A percentile compares a stretch with the other conserved stretches of the same genome.
phyloP scores from a whole-genome alignment of 2,329 filamentous ascomycete genomes.

The Sporothrix brunneoviolacea region DNA sequence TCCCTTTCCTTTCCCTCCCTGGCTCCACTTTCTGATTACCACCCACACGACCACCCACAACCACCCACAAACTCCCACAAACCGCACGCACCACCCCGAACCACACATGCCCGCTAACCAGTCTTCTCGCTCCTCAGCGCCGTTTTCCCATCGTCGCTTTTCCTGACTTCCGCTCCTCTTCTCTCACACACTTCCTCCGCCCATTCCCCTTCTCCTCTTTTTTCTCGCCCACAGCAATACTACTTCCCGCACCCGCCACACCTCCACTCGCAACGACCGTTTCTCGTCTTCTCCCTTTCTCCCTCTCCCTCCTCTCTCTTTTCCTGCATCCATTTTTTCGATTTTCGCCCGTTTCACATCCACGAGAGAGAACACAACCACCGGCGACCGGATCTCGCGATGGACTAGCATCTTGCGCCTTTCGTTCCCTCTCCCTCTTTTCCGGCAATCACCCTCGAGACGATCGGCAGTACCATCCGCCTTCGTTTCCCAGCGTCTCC shows the following conservation, averaged over 20 bases:
- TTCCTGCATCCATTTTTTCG: not conserved
- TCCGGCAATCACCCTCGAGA: slow-evolving; percentile 5
- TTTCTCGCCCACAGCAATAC: not conserved
- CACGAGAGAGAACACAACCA: too few species aligned
- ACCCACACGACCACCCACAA: slow-evolving; percentile 9
- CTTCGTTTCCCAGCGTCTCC: not conserved
- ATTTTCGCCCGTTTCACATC: too few species aligned
- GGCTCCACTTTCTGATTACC: slow-evolving; percentile 2
- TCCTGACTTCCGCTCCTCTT: not conserved
- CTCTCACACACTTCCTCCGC: not conserved
- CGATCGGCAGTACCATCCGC: slow-evolving; percentile 7
- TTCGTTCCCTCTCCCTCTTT: too few species aligned
- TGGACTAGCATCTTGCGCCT: too few species aligned
- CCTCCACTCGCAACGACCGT: too few species aligned
- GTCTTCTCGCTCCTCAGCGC: not conserved
- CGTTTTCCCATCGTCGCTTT: not conserved
- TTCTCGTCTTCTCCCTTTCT: too few species aligned
- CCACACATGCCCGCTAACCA: not conserved
- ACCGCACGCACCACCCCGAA: slow-evolving; percentile 2
- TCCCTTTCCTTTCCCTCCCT: not conserved
- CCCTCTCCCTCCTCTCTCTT: not conserved
- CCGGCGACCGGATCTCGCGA: too few species aligned
- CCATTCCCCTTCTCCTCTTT: not conserved
- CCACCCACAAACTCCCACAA: slow-evolving; percentile 2
- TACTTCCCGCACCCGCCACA: not conserved